These are phyloP conservation scores for Hypholoma fasciculare DNA, from an alignment of 768 basidiomycete genomes.

Conservation along the genomic window DNA sequence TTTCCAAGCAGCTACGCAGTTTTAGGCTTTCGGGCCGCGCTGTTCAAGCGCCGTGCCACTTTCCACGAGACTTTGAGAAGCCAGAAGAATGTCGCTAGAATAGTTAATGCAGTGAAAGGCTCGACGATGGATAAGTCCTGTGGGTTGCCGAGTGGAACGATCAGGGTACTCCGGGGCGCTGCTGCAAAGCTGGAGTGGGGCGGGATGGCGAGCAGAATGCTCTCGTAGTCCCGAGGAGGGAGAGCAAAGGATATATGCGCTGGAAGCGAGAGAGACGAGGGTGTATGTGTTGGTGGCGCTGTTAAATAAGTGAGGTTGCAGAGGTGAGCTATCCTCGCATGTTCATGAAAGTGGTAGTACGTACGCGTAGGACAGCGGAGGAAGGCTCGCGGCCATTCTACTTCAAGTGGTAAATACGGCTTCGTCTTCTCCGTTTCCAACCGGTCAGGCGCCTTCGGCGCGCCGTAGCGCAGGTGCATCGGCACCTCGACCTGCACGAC, in stretches of 20 bases:
- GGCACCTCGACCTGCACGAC: constrained; percentile 38
- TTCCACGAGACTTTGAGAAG: constrained; percentile 28
- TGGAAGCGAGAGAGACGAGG: not conserved
- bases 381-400: constrained; percentile 40
- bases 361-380: constrained; percentile 31
- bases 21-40: constrained; percentile 1
- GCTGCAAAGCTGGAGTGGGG: constrained; percentile 11
- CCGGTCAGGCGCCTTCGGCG: constrained; percentile 14
- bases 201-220: constrained; percentile 17
- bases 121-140: constrained; percentile 42
- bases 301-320: too few species aligned
- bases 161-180: constrained; percentile 20
- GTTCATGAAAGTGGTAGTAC: not conserved
- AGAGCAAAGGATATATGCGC: constrained; percentile 11
- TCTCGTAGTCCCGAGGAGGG: not conserved
- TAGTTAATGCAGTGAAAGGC: constrained; percentile 36
- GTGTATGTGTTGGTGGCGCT: not conserved
- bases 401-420: constrained; percentile 25
- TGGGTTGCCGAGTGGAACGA: constrained; percentile 37
- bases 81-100: constrained; percentile 40
- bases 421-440: constrained; percentile 4
- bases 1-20: constrained; percentile 1
- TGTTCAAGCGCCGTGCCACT: constrained; percentile 13
- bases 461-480: constrained; percentile 47
- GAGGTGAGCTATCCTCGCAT: not conserved